A percentile compares a stretch with the other conserved stretches of the same genome.
Evolutionary conservation across 257 asterid genomes (phyloP).

Genomic region (Fraxinus quadrangulata): DNA sequence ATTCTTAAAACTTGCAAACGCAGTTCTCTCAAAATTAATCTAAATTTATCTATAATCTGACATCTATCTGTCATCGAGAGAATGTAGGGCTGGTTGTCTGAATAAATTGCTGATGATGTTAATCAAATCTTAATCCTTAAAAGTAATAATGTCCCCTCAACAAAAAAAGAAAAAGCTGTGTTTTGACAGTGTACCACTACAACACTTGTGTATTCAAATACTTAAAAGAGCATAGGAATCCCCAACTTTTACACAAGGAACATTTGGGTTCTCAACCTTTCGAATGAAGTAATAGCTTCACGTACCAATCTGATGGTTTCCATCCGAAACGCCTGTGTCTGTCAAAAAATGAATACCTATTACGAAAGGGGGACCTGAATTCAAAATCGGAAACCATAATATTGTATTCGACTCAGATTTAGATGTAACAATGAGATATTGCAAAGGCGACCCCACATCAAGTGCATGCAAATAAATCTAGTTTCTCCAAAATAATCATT

Average conservation of each 20-base stretch:
- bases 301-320: neutral
- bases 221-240: neutral
- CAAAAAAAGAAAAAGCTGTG: slow-evolving; percentile 27
- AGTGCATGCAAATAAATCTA: slow-evolving; percentile 25
- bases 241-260: neutral
- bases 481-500: slow-evolving; percentile 35
- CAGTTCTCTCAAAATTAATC: neutral
- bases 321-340: no score
- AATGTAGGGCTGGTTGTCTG: neutral
- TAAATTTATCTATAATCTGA: neutral
- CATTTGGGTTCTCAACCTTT: neutral
- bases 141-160: slow-evolving; percentile 19
- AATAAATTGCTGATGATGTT: neutral
- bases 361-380: neutral
- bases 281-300: neutral
- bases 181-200: slow-evolving; percentile 19
- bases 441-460: slow-evolving; percentile 22
- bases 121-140: slow-evolving; percentile 9
- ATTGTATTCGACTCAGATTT: neutral
- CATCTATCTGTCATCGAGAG: neutral
- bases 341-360: neutral
- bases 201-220: neutral
- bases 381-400: no score
- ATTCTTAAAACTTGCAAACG: no score
- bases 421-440: neutral